A percentile compares a stretch with the other conserved stretches of the same genome.
These are phyloP conservation scores for Penicillium sp. DNA, from an alignment of 2,329 filamentous ascomycete genomes.

Conservation along the genomic window DNA sequence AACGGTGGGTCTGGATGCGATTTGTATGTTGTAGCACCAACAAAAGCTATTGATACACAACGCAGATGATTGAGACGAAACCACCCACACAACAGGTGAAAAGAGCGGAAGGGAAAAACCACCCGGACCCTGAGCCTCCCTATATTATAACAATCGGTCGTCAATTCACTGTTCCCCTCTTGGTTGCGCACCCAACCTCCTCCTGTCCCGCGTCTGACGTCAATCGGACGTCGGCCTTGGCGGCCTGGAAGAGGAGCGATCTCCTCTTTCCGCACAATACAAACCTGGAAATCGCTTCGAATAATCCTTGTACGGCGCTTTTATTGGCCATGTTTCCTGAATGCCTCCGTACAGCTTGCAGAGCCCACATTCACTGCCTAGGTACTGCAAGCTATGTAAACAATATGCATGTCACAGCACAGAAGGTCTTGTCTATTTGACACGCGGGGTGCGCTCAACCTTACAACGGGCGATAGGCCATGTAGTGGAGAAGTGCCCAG, in stretches of 20 bases:
- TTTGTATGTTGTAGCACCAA: not conserved
- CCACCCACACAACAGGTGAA: not conserved
- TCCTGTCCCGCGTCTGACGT: conserved; percentile 24
- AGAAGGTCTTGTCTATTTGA: not conserved
- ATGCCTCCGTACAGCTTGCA: not conserved
- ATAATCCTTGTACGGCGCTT: not conserved
- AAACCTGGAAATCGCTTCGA: conserved; percentile 10
- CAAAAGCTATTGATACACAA: not conserved
- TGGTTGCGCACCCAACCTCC: conserved; percentile 11
- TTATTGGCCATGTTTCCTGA: not conserved
- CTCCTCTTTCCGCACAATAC: not conserved
- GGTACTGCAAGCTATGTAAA: not conserved
- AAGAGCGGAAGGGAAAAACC: not conserved
- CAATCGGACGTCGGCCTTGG: conserved; percentile 17
- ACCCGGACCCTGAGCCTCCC: not conserved
- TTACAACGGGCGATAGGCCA: not conserved
- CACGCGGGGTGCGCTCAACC: no score
- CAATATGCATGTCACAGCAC: not conserved
- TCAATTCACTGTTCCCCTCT: not conserved
- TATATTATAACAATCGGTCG: not conserved
- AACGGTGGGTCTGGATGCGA: conserved; percentile 5
- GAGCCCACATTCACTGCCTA: not conserved
- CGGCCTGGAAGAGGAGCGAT: conserved; percentile 17
- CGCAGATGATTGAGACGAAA: not conserved
- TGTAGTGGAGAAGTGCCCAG: not conserved